Percentiles rank a stretch among this genome's conserved stretches.
These are phyloP conservation scores for Hymenoscyphus fructigenus DNA, from an alignment of 2,329 filamentous ascomycete species.

Conservation along the genomic window DNA sequence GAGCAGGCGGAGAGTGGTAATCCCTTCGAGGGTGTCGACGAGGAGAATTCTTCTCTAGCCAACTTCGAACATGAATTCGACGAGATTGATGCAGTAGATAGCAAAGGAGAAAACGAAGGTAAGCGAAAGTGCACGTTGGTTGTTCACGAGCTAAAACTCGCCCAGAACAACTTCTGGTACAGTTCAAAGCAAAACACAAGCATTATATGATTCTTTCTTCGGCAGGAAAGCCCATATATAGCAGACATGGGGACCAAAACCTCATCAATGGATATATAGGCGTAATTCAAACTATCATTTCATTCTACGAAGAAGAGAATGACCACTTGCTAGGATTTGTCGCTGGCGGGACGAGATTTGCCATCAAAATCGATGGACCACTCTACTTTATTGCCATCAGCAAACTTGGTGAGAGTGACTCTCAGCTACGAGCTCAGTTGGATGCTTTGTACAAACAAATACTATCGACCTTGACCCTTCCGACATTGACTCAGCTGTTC, in stretches of 20 bases:
- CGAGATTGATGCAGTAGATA: conserved; percentile 60
- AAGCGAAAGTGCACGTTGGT: conserved; percentile 15
- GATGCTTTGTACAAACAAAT: conserved; percentile 99
- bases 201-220: conserved; percentile 96
- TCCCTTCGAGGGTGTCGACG: conserved; percentile 57
- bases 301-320: conserved; percentile 82
- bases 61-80: conserved; percentile 80
- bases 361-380: conserved; percentile 79
- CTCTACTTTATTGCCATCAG: conserved; percentile 94
- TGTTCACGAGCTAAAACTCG: conserved; percentile 25
- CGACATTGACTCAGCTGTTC: conserved; percentile 83
- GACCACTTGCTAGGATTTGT: conserved; percentile 81
- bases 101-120: conserved; percentile 57
- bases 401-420: conserved; percentile 85
- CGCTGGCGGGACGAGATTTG: conserved; percentile 82
- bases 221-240: conserved; percentile 96
- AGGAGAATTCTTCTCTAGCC: conserved; percentile 54
- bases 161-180: conserved; percentile 50
- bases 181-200: conserved; percentile 92
- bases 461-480: conserved; percentile 87
- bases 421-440: conserved; percentile 81
- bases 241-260: conserved; percentile 84
- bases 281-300: conserved; percentile 95
- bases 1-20: conserved; percentile 59
- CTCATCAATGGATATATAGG: conserved; percentile 93